Evolutionary conservation across 1,284 basidiomycete species (phyloP), one percentile per base, ranked within the genome.

Genomic region (Vanrija pseudolonga): DNA sequence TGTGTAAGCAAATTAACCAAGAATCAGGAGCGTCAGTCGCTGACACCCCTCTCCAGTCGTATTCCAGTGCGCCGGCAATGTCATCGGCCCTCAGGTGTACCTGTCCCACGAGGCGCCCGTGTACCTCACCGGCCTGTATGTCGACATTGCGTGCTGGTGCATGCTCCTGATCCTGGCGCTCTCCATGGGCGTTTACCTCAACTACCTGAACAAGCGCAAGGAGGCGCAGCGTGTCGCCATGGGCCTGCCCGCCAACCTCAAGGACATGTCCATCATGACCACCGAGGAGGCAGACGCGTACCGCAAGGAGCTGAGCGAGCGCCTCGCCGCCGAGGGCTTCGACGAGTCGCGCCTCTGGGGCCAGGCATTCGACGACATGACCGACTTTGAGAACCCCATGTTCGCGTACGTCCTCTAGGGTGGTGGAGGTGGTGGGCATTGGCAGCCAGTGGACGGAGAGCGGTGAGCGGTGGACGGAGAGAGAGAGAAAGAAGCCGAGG

Each of bases 31-130:
- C 8, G 8, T 11, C 32, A 32, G 32, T 63, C 64, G 52, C 23
- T 28, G 6, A 20, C 41, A 11, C n/a, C n/a, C n/a, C n/a, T 32
- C 14, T 28, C 24, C 32, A 20, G 12, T 19, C 14, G 23, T 32
- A 40, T 26, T 14, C 15, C 8, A 26, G 32, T 32, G 32, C 12
- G 19, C 39, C n/a, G n/a, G 39, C 39, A 47, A 50, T 46, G 56
- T 67, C 43, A 57, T 71, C 50, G 72, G 72, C 8, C 72, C 72
- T 12, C 70, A 72, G 49, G 69, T 72, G 46, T 73, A 72, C 62
- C 62, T 71, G 14, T 28, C 58, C n/a, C 22, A 41, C 15, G 67
- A 73, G 47, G 57, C 57, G 6, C 72, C 69, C 1, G 45, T 58
- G 39, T 71, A 72, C 62, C 60, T 56, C 53, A 71, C 69, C 15